phyloP scores from a whole-genome alignment of 768 basidiomycete species.

The Phlegmacium glaucopus region DNA sequence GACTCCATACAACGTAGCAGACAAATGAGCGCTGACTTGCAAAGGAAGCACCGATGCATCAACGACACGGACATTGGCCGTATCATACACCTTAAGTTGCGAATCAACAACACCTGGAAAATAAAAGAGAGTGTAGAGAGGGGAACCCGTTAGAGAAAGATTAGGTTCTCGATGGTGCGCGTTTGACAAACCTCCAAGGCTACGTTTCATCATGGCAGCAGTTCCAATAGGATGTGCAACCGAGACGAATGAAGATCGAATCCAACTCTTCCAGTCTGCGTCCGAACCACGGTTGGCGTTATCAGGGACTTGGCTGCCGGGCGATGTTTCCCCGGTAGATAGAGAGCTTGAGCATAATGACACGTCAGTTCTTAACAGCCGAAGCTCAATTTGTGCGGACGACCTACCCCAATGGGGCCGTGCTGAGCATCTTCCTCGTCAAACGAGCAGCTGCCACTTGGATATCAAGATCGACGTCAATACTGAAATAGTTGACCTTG shows the following conservation, averaged over 20 bases:
- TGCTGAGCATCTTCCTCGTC: conserved; percentile 37
- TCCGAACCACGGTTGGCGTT: conserved; percentile 41
- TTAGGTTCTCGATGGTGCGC: too few relatives aligned
- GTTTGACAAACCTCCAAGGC: conserved; percentile 30
- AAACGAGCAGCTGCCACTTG: conserved; percentile 47
- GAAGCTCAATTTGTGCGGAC: background rate
- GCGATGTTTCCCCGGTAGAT: conserved; percentile 40
- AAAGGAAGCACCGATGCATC: conserved; percentile 49
- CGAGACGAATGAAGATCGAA: conserved; percentile 36
- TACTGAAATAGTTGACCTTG: conserved; percentile 48
- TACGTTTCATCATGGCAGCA: conserved; percentile 38
- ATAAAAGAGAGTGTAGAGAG: conserved; percentile 11
- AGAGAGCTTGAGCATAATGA: conserved; percentile 22
- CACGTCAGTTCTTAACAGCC: background rate
- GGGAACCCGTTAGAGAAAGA: too few relatives aligned
- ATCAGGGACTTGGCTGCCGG: conserved; percentile 40
- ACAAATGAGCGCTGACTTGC: conserved; percentile 45
- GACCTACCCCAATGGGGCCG: conserved; percentile 39
- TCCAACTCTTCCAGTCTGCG: conserved; percentile 45
- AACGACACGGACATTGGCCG: conserved; percentile 47
- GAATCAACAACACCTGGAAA: conserved; percentile 44
- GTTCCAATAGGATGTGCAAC: conserved; percentile 51
- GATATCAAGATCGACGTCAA: conserved; percentile 45
- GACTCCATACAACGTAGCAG: conserved; percentile 48
- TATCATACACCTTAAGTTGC: conserved; percentile 44